Base-by-base conservation (phyloP, 208 protist species). In the Crithidia sp. region DNA sequence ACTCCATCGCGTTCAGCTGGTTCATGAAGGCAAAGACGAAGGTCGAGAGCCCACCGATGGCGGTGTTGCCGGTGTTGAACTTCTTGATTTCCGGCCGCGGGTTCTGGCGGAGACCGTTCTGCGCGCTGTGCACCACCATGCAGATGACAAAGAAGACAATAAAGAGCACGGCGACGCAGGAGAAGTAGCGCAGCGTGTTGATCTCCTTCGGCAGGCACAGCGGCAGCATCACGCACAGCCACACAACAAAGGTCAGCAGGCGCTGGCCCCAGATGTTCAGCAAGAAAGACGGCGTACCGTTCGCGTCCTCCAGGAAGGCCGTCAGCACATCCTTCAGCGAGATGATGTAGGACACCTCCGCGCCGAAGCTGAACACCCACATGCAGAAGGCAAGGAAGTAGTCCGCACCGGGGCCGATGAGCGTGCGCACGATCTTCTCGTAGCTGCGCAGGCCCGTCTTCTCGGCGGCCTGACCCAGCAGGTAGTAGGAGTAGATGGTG, bases 161-260 rank as follows among this genome's bases (percentile, higher is more conserved):
- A 49, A 91, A 82, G 7, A 81, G 6, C 5, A 95, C 74, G 10
- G 77, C 90, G 7, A 94, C 17, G 28, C 75, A 72, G 13, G 90
- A 95, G 52, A 90, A 63, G 66, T 89, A 77, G 17, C 93, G 87
- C 47, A 97, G 81, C 16, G 90, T 91, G 77, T 94, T 93, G 73
- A 97, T 92, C 67, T 89, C 83, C 76, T 91, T 89, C 3, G 86
- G 89, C 44, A 95, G 77, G 52, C 74, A 93, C 50, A 95, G 71
- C 43, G 93, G 89, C 55, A 92, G 71, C 81, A 97, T 97, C 37
- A 62, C 60, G 36, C 85, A 62, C 12, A 94, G 64, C 89, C 88
- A 95, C 36, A 95, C 76, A 6, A 77, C 13, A 43, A 71, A 68
- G 2, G 82, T 84, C 41, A 95, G 76, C 7, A 93, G 54, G 39